Percentiles rank a stretch among this genome's conserved stretches.
Evolutionary conservation across 2,329 filamentous ascomycete genomes (phyloP).

Genomic region (Hymenoscyphus fraxineus): DNA sequence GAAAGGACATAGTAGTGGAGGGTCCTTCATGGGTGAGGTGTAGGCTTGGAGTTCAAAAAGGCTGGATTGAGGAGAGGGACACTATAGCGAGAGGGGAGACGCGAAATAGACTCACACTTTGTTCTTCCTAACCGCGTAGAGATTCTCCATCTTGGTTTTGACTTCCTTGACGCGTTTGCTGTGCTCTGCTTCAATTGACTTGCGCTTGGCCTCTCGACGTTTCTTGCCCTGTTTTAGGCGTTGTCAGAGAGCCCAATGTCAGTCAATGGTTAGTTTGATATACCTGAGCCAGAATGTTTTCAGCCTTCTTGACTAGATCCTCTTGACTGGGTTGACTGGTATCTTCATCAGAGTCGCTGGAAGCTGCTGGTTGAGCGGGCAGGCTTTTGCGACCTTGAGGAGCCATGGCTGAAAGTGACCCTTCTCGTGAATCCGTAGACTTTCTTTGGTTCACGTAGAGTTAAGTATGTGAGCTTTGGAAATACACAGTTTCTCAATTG

Average conservation of each 20-base stretch:
- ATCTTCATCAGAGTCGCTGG: slow-evolving; percentile 19
- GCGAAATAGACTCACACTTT: slow-evolving; percentile 26
- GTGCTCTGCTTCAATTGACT: slow-evolving; percentile 27
- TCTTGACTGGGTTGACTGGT: neutral
- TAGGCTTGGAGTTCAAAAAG: neutral
- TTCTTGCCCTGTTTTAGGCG: slow-evolving; percentile 24
- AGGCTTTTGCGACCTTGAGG: slow-evolving; percentile 18
- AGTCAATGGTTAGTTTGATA: neutral
- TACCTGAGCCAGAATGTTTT: slow-evolving; percentile 15
- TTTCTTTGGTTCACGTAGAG: neutral
- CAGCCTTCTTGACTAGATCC: slow-evolving; percentile 1
- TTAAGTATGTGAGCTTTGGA: neutral
- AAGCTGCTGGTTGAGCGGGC: neutral
- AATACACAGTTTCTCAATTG: neutral
- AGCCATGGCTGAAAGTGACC: slow-evolving; percentile 18
- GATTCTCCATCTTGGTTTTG: slow-evolving; percentile 22
- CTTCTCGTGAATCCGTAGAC: neutral
- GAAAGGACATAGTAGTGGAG: neutral
- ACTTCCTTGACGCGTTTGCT: slow-evolving; percentile 26
- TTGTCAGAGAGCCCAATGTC: neutral
- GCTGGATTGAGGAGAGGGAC: neutral
- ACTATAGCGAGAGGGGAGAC: neutral
- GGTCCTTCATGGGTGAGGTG: neutral
- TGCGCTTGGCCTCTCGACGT: slow-evolving; percentile 29
- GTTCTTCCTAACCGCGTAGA: slow-evolving; percentile 23